A percentile compares a stretch with the other conserved stretches of the same genome.
Conservation (phyloP, 2,329 filamentous ascomycete genomes). For the Thermochaetoides dissita region DNA sequence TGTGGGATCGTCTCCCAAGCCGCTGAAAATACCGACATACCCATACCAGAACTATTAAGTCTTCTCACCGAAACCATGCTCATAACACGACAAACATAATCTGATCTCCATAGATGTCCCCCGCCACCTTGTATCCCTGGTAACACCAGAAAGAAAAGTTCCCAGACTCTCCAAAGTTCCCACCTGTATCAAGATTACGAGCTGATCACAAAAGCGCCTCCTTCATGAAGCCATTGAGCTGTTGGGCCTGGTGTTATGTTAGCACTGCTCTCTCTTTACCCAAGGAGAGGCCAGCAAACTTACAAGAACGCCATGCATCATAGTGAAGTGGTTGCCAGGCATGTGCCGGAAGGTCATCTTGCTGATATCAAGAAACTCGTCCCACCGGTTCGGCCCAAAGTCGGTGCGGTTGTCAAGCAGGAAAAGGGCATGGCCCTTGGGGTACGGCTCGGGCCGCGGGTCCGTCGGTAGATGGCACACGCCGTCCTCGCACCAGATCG, state of each 20-base stretch:
- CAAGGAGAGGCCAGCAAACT: conserved; percentile 8
- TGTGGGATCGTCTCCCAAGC: no score
- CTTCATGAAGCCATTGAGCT: conserved; percentile 22
- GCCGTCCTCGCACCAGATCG: conserved; percentile 61
- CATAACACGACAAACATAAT: no score
- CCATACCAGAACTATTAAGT: no score
- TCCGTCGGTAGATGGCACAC: conserved; percentile 54
- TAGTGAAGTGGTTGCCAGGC: conserved; percentile 61
- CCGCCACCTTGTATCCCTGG: no score
- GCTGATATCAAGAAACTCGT: conserved; percentile 45
- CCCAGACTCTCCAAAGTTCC: no score
- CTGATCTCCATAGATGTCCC: no score
- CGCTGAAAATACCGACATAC: no score
- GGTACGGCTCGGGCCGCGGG: conserved; percentile 48
- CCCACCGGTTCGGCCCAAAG: conserved; percentile 58
- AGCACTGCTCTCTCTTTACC: no score
- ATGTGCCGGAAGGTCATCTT: conserved; percentile 53
- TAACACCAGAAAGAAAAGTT: no score
- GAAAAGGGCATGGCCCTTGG: conserved; percentile 50
- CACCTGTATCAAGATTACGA: no score
- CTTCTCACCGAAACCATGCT: no score
- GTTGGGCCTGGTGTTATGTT: conserved; percentile 20
- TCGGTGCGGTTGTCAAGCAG: conserved; percentile 59
- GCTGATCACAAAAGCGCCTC: conserved; percentile 19
- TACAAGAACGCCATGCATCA: conserved; percentile 51